Evolutionary conservation across 2,329 filamentous ascomycete genomes (phyloP).

Genomic region (Cadophora luteo-olivacea): DNA sequence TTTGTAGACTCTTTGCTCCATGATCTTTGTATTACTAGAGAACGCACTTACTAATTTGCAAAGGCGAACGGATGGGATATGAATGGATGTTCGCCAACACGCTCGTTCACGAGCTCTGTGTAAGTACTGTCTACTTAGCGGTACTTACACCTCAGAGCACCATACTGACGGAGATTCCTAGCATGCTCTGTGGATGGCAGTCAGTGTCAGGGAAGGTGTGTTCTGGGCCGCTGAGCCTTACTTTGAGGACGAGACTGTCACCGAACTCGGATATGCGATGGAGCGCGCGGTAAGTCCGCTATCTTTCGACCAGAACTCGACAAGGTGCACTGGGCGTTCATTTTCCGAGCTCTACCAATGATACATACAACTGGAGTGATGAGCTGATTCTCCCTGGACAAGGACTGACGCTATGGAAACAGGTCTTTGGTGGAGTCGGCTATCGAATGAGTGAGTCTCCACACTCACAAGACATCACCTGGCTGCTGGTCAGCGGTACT

Average conservation of each 20-base stretch:
- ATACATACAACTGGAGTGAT: neutral
- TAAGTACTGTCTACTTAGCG: neutral
- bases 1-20: neutral
- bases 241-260: neutral
- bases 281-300: neutral
- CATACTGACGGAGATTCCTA: neutral
- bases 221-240: neutral
- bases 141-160: neutral
- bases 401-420: no score
- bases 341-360: neutral
- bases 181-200: neutral
- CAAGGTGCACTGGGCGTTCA: no score
- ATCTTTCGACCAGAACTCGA: neutral
- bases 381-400: neutral
- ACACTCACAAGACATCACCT: neutral
- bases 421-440: slow-evolving; percentile 2
- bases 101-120: neutral
- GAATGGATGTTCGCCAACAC: slow-evolving; percentile 4
- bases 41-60: neutral
- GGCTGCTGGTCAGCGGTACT: neutral
- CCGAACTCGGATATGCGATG: slow-evolving; percentile 3
- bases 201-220: neutral
- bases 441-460: neutral
- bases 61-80: neutral
- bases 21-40: neutral